These are phyloP conservation scores for Starmerella roubikii DNA, from an alignment of 805 yeast species.

Conservation along the genomic window DNA sequence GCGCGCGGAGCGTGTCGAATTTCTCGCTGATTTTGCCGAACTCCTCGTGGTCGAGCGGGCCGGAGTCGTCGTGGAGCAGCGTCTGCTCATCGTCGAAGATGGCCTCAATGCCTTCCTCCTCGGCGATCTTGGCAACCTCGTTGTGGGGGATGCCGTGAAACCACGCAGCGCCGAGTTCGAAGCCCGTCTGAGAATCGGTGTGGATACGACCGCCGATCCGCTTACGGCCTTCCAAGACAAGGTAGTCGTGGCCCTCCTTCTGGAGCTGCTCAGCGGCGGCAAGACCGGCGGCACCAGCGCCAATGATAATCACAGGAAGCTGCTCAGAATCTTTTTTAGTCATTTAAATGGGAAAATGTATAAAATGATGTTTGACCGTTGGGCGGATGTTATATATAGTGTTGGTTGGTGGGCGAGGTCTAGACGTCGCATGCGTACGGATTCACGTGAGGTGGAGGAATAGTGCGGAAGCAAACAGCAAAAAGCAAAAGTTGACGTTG, in stretches of 20 bases:
- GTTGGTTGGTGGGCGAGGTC: no score
- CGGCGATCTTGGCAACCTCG: slow-evolving; percentile 16
- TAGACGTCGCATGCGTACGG: no score
- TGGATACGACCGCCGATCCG: slow-evolving; percentile 25
- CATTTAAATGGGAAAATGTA: no score
- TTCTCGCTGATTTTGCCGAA: slow-evolving; percentile 6
- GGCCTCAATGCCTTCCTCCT: slow-evolving; percentile 11
- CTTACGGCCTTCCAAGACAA: slow-evolving; percentile 24
- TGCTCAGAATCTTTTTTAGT: neutral
- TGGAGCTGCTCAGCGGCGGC: slow-evolving; percentile 23
- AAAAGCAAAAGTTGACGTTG: no score
- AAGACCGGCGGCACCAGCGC: slow-evolving; percentile 27
- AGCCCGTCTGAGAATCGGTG: slow-evolving; percentile 11
- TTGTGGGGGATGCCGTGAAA: slow-evolving; percentile 21
- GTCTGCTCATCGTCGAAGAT: slow-evolving; percentile 18
- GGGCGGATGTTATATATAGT: no score
- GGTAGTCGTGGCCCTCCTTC: slow-evolving; percentile 15
- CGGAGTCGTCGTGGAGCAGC: slow-evolving; percentile 12
- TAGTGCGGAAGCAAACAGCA: no score
- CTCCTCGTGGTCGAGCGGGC: slow-evolving; percentile 13
- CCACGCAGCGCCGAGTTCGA: slow-evolving; percentile 23
- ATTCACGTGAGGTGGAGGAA: no score
- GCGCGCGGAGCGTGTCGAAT: slow-evolving; percentile 14
- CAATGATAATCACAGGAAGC: slow-evolving; percentile 20
- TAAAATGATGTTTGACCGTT: no score